Conservation (phyloP, 2,329 filamentous ascomycete species). For the Trichoderma atroviride region DNA sequence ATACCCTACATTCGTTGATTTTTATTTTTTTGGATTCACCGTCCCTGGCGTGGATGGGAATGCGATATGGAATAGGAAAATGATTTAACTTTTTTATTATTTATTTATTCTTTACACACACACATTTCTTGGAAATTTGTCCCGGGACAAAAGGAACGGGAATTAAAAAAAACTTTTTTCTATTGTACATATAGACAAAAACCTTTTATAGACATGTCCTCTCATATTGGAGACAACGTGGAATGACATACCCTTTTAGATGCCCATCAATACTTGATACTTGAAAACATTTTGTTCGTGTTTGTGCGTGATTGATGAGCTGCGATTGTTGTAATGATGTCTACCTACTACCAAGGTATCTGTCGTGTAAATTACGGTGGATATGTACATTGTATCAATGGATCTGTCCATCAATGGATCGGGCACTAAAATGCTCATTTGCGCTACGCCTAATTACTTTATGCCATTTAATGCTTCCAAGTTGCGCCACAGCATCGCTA, state of each 20-base stretch:
- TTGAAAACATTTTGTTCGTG: neutral
- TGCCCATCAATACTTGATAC: constrained; percentile 1
- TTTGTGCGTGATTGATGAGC: neutral
- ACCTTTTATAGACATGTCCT: constrained; percentile 22
- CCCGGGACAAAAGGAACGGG: neutral
- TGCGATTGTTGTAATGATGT: neutral
- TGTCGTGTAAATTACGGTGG: too few species aligned
- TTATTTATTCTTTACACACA: neutral
- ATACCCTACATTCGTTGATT: constrained; percentile 25
- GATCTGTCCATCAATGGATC: neutral
- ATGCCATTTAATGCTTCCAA: neutral
- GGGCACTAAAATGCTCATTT: neutral
- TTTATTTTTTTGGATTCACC: constrained; percentile 15
- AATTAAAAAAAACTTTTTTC: constrained; percentile 10
- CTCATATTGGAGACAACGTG: constrained; percentile 25
- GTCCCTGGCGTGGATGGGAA: constrained; percentile 27
- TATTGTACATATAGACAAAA: constrained; percentile 26
- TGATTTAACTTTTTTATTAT: constrained; percentile 9
- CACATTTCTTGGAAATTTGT: neutral
- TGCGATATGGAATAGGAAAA: constrained; percentile 25
- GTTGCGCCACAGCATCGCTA: neutral
- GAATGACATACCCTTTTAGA: constrained; percentile 24
- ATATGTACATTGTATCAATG: neutral
- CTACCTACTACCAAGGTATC: neutral
- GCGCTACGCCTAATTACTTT: neutral